phyloP scores from a whole-genome alignment of 2,329 filamentous ascomycete species.

The Fusarium graminum region DNA sequence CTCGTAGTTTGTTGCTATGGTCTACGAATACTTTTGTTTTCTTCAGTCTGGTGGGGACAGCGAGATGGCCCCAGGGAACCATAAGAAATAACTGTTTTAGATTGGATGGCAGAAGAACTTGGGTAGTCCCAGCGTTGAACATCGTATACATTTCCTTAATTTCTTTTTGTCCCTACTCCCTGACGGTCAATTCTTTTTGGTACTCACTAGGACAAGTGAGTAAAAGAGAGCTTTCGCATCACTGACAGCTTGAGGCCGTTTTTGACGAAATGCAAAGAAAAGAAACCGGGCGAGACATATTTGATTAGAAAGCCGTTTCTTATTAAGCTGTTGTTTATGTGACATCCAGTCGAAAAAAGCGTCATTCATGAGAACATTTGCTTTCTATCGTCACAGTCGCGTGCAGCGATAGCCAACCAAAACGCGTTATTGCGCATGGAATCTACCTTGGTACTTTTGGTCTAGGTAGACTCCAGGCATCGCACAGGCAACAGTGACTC shows the following conservation, averaged over 20 bases:
- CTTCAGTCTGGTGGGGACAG: background rate
- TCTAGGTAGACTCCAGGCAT: conserved; percentile 47
- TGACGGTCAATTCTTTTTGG: too few species aligned
- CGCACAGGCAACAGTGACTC: conserved; percentile 51
- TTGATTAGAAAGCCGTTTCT: background rate
- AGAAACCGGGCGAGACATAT: background rate
- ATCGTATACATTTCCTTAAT: too few species aligned
- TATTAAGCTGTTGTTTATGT: background rate
- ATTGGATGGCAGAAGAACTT: too few species aligned
- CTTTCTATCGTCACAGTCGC: conserved; percentile 9
- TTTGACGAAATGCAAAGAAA: background rate
- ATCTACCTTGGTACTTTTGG: conserved; percentile 49
- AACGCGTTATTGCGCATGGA: conserved; percentile 35
- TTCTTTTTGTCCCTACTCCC: too few species aligned
- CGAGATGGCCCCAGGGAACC: background rate
- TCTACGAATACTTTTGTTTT: background rate
- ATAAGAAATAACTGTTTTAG: too few species aligned
- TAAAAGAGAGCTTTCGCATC: background rate
- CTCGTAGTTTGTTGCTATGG: background rate
- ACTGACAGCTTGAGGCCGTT: background rate
- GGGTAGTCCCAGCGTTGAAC: too few species aligned
- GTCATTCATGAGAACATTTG: conserved; percentile 4
- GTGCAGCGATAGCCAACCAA: conserved; percentile 26
- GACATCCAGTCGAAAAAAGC: background rate
- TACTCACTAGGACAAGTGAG: background rate